A percentile compares a stretch with the other conserved stretches of the same genome.
Evolutionary conservation across 331 rosid species (phyloP).

Genomic region (Spiraea crenata): DNA sequence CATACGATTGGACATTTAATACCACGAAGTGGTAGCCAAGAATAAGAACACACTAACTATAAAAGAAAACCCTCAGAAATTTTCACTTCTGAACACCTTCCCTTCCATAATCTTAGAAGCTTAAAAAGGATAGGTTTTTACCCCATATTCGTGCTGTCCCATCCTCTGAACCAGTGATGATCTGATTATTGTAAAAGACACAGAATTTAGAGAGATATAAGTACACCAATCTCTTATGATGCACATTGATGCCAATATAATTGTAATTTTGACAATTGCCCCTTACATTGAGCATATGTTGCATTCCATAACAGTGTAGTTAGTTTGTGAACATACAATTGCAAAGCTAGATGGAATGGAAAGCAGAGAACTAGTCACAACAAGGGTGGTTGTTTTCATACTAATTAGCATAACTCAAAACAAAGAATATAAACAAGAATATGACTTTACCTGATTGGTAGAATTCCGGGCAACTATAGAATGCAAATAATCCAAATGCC

Average conservation of each 20-base stretch:
- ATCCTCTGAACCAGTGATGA: slow-evolving; percentile 95
- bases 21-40: neutral
- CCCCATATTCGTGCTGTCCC: slow-evolving; percentile 92
- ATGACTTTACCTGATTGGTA: slow-evolving; percentile 62
- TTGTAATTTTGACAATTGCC: neutral
- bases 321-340: too few relatives aligned
- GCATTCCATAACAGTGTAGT: neutral
- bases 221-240: slow-evolving; percentile 7
- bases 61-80: neutral
- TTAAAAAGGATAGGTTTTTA: slow-evolving; percentile 26
- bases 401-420: neutral
- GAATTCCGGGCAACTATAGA: slow-evolving; percentile 80
- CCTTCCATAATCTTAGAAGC: slow-evolving; percentile 11
- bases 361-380: neutral
- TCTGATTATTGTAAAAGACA: slow-evolving; percentile 43
- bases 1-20: neutral
- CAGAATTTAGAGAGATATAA: slow-evolving; percentile 24
- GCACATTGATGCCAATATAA: neutral
- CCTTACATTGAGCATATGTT: neutral
- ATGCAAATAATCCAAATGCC: slow-evolving; percentile 87
- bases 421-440: slow-evolving; percentile 18
- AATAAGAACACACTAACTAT: slow-evolving; percentile 15
- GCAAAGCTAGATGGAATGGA: too few relatives aligned
- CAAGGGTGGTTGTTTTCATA: neutral
- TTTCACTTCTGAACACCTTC: slow-evolving; percentile 6